Evolutionary conservation across 768 basidiomycete species (phyloP).

Genomic region (Serendipita vermifera): DNA sequence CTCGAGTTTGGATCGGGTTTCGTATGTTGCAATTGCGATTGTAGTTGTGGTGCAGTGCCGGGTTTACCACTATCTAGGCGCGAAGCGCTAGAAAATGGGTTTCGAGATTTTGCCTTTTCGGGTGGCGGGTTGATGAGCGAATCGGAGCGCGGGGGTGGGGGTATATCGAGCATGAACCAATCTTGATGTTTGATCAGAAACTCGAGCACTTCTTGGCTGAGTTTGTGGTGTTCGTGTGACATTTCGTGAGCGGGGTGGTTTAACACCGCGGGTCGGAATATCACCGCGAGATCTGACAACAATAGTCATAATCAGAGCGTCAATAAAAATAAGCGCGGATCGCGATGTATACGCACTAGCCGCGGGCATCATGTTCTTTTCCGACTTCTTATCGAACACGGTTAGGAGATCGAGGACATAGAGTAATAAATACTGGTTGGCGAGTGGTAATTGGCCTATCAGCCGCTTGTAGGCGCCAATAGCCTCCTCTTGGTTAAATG

Average conservation of each 20-base stretch:
- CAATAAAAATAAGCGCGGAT: neutral
- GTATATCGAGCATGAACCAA: slow-evolving; percentile 82
- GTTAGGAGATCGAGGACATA: slow-evolving; percentile 93
- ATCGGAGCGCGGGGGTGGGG: slow-evolving; percentile 41
- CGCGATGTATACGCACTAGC: slow-evolving; percentile 65
- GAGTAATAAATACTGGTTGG: slow-evolving; percentile 90
- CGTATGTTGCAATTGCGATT: no score
- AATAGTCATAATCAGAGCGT: neutral
- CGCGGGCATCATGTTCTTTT: slow-evolving; percentile 92
- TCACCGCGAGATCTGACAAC: slow-evolving; percentile 75
- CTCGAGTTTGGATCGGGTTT: no score
- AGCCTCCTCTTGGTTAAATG: slow-evolving; percentile 55
- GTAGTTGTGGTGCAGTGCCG: no score
- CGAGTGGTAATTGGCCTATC: slow-evolving; percentile 70
- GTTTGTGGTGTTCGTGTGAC: slow-evolving; percentile 69
- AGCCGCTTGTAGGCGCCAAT: slow-evolving; percentile 72
- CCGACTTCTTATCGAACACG: slow-evolving; percentile 83
- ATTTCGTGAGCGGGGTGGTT: slow-evolving; percentile 81
- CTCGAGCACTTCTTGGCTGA: slow-evolving; percentile 83
- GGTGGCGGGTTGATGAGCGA: no score
- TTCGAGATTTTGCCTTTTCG: no score
- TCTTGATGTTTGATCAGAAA: slow-evolving; percentile 96
- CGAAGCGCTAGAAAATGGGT: no score
- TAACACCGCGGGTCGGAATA: slow-evolving; percentile 91
- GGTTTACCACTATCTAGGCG: no score